Base-by-base conservation (phyloP, 2,329 filamentous ascomycete genomes). In the Venturiaceae sp. region DNA sequence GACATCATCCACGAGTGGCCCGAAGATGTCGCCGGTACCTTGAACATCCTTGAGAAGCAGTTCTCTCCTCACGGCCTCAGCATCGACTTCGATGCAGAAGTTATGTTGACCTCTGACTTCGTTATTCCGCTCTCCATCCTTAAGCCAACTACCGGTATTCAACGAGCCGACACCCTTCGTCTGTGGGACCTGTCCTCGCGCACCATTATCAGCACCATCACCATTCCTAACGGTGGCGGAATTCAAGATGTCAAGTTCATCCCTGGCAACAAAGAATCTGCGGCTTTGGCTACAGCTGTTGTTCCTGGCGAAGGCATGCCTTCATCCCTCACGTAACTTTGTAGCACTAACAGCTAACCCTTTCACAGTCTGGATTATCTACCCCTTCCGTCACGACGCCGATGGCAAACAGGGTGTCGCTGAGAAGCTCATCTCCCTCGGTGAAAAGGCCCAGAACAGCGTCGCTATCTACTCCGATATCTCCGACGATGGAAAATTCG, bases 211-310 rank as follows among this genome's bases (percentile, higher is more conserved):
- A 82, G 74, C 58, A 85, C 82, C 16, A 82, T 85, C 61, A 81
- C 75, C 13, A 84, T 86, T 59, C 82, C 82, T 23, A 66, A 82
- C 54, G 80, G 81, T 36, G 74, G 75, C 41, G 82, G 82, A 61
- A 84, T 85, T 55, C 82, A 85, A 64, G 82, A 85, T 62, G 79
- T 85, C 65, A 85, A 85, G 68, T 84, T 84, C 70, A 85, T 85
- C 61, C 83, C 82, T 1, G 79, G 80, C 8, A 81, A 85, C 72
- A 66, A 72, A 6, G 82, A 85, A 62, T 73, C 72, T 34, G 82
- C 82, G 33, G 82, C 82, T 11, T 71, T 85, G 26, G 82, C 82
- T 8, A 83, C 81, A 13, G 82, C 83, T 16, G 82, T 85, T 21
- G 76, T 78, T 33, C 75, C 79, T 3, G 82, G 81, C 9, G 76